Conservation (phyloP, 352 stramenopile genomes). For the Peronospora tabacina region DNA sequence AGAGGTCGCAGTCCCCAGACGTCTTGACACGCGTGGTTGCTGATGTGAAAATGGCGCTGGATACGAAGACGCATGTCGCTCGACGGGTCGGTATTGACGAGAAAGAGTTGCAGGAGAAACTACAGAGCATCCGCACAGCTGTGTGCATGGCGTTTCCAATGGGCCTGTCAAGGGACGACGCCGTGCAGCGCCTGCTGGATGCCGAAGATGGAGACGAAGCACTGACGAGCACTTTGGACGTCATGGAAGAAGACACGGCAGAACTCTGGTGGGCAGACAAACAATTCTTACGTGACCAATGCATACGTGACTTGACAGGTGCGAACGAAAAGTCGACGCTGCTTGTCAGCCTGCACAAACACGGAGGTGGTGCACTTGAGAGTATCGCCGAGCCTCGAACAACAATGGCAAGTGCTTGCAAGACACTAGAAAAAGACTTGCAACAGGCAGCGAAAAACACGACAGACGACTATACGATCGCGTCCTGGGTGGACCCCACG, state of each 20-base stretch:
- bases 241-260: constrained; percentile 77
- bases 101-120: constrained; percentile 83
- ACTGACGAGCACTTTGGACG: constrained; percentile 57
- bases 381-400: constrained; percentile 93
- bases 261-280: constrained; percentile 94
- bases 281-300: constrained; percentile 89
- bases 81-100: constrained; percentile 54
- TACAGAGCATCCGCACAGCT: constrained; percentile 87
- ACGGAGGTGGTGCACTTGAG: constrained; percentile 85
- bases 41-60: constrained; percentile 69
- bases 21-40: constrained; percentile 68
- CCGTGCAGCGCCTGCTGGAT: constrained; percentile 83
- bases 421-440: constrained; percentile 86
- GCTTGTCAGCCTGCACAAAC: constrained; percentile 87
- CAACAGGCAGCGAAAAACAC: constrained; percentile 83
- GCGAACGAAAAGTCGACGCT: constrained; percentile 95
- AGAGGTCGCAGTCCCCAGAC: constrained; percentile 69
- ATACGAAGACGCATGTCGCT: constrained; percentile 58
- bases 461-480: constrained; percentile 93
- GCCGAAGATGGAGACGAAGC: constrained; percentile 45
- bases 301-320: constrained; percentile 85
- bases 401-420: constrained; percentile 95
- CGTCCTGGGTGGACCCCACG: constrained; percentile 90
- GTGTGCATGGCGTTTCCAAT: constrained; percentile 94
- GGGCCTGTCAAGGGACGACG: constrained; percentile 88